phyloP scores from a whole-genome alignment of 2,329 filamentous ascomycete species.

The Cytospora mali region DNA sequence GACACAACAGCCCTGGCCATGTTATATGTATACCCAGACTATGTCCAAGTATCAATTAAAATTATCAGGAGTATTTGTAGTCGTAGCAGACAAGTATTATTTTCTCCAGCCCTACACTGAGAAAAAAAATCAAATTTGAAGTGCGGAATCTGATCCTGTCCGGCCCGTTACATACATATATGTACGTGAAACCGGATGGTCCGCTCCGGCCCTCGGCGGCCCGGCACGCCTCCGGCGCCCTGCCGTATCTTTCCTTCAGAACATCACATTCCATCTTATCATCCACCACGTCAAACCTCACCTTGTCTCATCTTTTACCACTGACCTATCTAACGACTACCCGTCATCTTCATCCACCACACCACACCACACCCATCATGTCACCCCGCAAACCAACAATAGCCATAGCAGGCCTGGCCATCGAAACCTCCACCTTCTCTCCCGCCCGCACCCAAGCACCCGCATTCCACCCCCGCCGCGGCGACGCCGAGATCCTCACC shows the following conservation, averaged over 20 bases:
- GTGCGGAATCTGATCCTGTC: too few species aligned
- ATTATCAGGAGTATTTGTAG: too few species aligned
- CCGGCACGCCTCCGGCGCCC: neutral
- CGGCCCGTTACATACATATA: too few species aligned
- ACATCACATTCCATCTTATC: neutral
- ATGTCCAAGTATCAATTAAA: too few species aligned
- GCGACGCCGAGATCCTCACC: conserved; percentile 44
- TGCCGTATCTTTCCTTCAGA: neutral
- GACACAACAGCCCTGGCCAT: too few species aligned
- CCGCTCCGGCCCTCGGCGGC: neutral
- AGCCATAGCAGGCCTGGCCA: conserved; percentile 54
- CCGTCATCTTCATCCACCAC: neutral
- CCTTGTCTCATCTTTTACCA: neutral
- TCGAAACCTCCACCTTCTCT: conserved; percentile 57
- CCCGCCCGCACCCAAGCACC: conserved; percentile 50
- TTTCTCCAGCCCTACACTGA: too few species aligned
- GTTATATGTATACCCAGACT: too few species aligned
- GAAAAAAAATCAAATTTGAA: too few species aligned
- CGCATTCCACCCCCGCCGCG: conserved; percentile 53
- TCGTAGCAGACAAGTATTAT: too few species aligned
- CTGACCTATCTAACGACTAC: neutral
- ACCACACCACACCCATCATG: neutral
- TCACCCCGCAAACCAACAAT: conserved; percentile 43
- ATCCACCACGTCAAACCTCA: neutral
- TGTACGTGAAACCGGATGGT: too few species aligned